phyloP scores from a whole-genome alignment of 1,284 basidiomycete genomes.

The Lentinula novae-zelandiae region DNA sequence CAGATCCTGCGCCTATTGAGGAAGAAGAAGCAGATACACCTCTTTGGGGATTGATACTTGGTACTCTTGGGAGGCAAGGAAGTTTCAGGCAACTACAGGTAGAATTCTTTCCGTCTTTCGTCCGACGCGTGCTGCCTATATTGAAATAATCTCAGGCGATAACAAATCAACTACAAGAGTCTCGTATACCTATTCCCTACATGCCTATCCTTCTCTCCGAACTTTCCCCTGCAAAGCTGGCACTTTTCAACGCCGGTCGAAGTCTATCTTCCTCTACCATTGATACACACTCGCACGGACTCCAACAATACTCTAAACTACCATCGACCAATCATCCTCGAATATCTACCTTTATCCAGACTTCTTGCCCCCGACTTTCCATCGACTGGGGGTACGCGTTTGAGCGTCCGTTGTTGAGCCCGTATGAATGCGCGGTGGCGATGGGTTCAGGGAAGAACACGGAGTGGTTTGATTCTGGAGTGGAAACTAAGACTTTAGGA shows the following conservation, averaged over 20 bases:
- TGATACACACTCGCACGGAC: neutral
- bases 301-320: neutral
- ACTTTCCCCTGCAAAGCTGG: constrained; percentile 90
- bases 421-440: constrained; percentile 92
- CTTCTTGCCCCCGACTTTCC: constrained; percentile 91
- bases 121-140: neutral
- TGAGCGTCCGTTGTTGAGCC: constrained; percentile 82
- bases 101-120: constrained; percentile 10
- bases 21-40: constrained; percentile 19
- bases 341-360: constrained; percentile 90
- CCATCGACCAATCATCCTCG: constrained; percentile 22
- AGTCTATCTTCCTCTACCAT: neutral
- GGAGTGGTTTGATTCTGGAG: constrained; percentile 1
- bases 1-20: neutral
- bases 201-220: constrained; percentile 94
- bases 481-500: constrained; percentile 40
- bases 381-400: constrained; percentile 99
- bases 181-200: constrained; percentile 61
- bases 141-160: constrained; percentile 60
- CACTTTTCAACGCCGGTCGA: constrained; percentile 59
- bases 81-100: constrained; percentile 86
- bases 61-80: constrained; percentile 94
- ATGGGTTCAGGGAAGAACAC: constrained; percentile 44
- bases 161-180: constrained; percentile 57
- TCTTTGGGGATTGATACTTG: constrained; percentile 92